Evolutionary conservation across 306 rosid species (phyloP), one percentile per base, ranked within the genome.

Genomic region (Phaseolus lunatus): DNA sequence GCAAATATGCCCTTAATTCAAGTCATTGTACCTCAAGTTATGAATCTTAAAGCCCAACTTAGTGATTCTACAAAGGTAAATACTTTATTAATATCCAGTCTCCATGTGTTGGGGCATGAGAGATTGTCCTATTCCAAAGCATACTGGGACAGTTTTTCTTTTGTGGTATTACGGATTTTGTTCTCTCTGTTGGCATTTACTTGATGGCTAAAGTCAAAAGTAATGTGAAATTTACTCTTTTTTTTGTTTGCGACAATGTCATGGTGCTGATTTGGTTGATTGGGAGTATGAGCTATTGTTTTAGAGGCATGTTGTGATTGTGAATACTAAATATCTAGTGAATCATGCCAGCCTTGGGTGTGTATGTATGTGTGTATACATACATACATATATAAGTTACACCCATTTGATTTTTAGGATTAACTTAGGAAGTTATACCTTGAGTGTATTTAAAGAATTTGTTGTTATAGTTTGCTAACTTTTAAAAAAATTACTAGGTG

Each of bases 21-120:
- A 91, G 97, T 80, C 58, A 86, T 93, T 86, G 99, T 96, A 45
- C 99, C 98, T 61, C 97, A 91, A 56, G 94, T 96, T 70, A 96
- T 96, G 99, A 88, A 58, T 87, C 91, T 93, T 52, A 96, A 91
- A 89, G 74, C 96, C 63, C 98, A 92, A 67, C 98, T 96, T 74
- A 87, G 91, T 82, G 99, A 96, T 86, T 84, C 94, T 78, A 88
- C 94, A 7, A 96, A 96, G 99, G 99, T 96, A 80, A 82, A 26
- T 72, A 82, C 52, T 19, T 44, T 18, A 11, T 59, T 44, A 67
- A 54, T 77, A 74, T 50, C 77, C 58, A 62, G 29, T 81, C 44
- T 66, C 26, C 62, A 50, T 62, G 31, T 50, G 58, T 37, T 56
- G 43, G 47, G 64, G 50, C 52, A n/a, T 22, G 31, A n/a, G 11